Evolutionary conservation across 768 basidiomycete genomes (phyloP), one percentile per base, ranked within the genome.

Genomic region (Lentinula guzmanii): DNA sequence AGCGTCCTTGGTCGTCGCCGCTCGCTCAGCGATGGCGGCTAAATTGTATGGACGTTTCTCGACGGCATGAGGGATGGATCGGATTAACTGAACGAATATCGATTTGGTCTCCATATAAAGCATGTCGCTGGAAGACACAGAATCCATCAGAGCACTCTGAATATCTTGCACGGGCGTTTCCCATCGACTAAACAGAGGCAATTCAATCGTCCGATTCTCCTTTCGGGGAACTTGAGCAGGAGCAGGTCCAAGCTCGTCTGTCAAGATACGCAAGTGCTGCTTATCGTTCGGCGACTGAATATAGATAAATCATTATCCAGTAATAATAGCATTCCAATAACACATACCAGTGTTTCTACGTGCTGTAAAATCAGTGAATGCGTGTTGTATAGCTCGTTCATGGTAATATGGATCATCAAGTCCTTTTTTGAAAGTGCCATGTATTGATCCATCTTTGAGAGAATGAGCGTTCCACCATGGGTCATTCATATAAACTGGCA

Each of bases 31-130:
- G 63, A 98, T 89, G 5, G 82, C 86, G 31, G 87, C 79, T 16
- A 99, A 85, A 70, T 97, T 87, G 71, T 97, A 91, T 0, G 97
- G 97, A 34, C 87, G 86, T 70, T 90, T 91, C 57, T 95, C 92
- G 5, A 86, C 82, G 0, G 86, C 80, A 52, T 88, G 83, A 1
- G 96, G 96, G 60, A 99, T 84, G 35, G 95, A 98, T 66, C 97
- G 95, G 61, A 99, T 87, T 58, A 98, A 85, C 72, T 98, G 95
- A 35, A 98, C 97, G 66, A 99, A 95, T 70, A 98, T 98, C 6
- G 96, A 98, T 78, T 99, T 99, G 61, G 97, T 92, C 72, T 99
- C 97, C 95, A 98, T 98, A 79, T 98, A 99, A 34, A 98, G 85
- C 86, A 99, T 96, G 75, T 99, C 97, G 71, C 91, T 91, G 50